Evolutionary conservation across 805 yeast genomes (phyloP), one percentile per base, ranked within the genome.

Genomic region (Pichia eremophila): DNA sequence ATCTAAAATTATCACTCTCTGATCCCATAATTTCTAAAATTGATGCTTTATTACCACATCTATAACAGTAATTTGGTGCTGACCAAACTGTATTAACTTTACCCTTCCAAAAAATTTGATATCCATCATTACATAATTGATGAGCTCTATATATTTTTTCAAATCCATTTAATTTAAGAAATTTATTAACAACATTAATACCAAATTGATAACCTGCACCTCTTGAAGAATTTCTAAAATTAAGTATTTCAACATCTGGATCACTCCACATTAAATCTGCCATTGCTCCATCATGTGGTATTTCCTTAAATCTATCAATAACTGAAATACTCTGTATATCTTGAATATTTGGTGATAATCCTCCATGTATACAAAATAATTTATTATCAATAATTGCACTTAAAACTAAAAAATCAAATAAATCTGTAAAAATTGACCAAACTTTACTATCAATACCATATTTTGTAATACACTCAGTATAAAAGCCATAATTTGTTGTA

Each of bases 161-260:
- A 74, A 89, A 80, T 35, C 76, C 70, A 64, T 93, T 93, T 51
- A 85, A 75, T 47, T 78, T 75, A 47, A 93, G 70, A 63, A 95
- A 93, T 58, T 87, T 85, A 61, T 84, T 83, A 45, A 89, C 96
- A 43, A 95, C 91, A 53, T 86, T 93, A 39, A 79, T 71, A 18
- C 99, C 99, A 71, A 93, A 93, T 22, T 93, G 86, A 64, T 91
- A 93, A 5, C 99, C 99, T 1, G 99, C 99, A 39, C 99, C 99
- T 58, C 99, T 68, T 1, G 99, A 95, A 31, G 90, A 81, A 19
- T 93, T 75, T 54, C 90, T 83, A 64, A 93, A 93, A 58, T 89
- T 95, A 56, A 69, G 57, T 47, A 71, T 71, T 47, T 84, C 86
- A 32, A 85, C 84, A 64, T 95, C 98, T 0, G 99, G 99, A 61